A percentile compares a stretch with the other conserved stretches of the same genome.
Conservation (phyloP, 2,329 filamentous ascomycete genomes). For the Curvularia sp. region DNA sequence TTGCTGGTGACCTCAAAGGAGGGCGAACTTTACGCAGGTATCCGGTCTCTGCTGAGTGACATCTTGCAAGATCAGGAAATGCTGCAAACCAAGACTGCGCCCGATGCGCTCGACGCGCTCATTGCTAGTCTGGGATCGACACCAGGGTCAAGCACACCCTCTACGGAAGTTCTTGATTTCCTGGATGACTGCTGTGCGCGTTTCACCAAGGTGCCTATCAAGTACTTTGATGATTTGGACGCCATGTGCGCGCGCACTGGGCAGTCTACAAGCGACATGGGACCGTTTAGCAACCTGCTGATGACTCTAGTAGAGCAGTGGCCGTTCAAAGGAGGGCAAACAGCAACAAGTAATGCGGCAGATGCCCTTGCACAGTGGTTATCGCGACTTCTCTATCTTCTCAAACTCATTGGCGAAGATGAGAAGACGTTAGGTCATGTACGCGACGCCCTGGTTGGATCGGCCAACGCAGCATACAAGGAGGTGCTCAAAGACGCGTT, state of each 20-base stretch:
- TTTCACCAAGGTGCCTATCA: slow-evolving; percentile 78
- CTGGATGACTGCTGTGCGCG: slow-evolving; percentile 83
- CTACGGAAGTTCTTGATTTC: slow-evolving; percentile 67
- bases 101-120: slow-evolving; percentile 54
- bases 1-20: slow-evolving; percentile 61
- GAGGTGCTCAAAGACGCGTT: slow-evolving; percentile 46
- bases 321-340: slow-evolving; percentile 62
- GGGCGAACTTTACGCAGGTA: slow-evolving; percentile 59
- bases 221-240: slow-evolving; percentile 77
- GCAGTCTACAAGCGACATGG: slow-evolving; percentile 25
- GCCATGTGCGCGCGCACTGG: slow-evolving; percentile 51
- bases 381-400: slow-evolving; percentile 44
- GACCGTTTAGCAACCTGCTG: slow-evolving; percentile 67
- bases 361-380: slow-evolving; percentile 48
- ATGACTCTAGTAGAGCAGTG: slow-evolving; percentile 80
- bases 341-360: slow-evolving; percentile 34
- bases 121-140: slow-evolving; percentile 59
- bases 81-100: slow-evolving; percentile 58
- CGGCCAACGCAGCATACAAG: slow-evolving; percentile 39
- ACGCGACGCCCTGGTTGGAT: slow-evolving; percentile 40
- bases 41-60: slow-evolving; percentile 64
- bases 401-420: slow-evolving; percentile 49
- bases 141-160: slow-evolving; percentile 34
- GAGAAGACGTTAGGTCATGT: slow-evolving; percentile 35
- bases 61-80: slow-evolving; percentile 72